phyloP scores from a whole-genome alignment of 345 rosid species.

The Salix viminalis region DNA sequence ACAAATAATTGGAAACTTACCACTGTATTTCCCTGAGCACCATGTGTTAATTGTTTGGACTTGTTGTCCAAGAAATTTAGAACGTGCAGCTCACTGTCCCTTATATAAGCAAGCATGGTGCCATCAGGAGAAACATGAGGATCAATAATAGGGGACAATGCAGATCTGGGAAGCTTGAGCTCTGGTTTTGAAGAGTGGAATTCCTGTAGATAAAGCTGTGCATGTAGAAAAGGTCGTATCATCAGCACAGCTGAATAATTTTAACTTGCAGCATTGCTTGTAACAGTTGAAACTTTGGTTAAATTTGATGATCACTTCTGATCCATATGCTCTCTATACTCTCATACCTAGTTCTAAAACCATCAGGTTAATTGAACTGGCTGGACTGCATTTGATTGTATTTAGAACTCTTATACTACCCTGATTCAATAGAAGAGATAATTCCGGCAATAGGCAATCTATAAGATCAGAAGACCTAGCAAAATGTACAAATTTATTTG shows the following conservation, averaged over 20 bases:
- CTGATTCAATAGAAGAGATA: background rate
- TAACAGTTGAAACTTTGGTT: background rate
- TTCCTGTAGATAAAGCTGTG: constrained; percentile 80
- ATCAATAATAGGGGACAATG: constrained; percentile 67
- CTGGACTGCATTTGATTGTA: background rate
- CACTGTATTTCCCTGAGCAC: constrained; percentile 55
- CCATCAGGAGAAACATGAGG: constrained; percentile 90
- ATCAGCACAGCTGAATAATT: background rate
- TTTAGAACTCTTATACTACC: background rate
- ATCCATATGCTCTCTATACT: background rate
- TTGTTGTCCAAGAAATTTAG: constrained; percentile 52
- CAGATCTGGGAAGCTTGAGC: constrained; percentile 62
- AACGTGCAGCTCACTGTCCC: constrained; percentile 71
- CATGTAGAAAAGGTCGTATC: constrained; percentile 8
- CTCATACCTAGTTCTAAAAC: background rate
- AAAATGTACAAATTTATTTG: background rate
- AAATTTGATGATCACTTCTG: background rate
- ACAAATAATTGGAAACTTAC: constrained; percentile 40
- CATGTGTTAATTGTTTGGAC: constrained; percentile 56
- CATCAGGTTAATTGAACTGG: background rate
- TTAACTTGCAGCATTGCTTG: background rate
- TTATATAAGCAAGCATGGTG: constrained; percentile 64
- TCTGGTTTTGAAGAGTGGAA: constrained; percentile 58
- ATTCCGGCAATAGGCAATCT: background rate
- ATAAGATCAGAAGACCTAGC: background rate